These are phyloP conservation scores for Protea cynaroides DNA, from an alignment of 164 flowering plant genomes.

Conservation along the genomic window DNA sequence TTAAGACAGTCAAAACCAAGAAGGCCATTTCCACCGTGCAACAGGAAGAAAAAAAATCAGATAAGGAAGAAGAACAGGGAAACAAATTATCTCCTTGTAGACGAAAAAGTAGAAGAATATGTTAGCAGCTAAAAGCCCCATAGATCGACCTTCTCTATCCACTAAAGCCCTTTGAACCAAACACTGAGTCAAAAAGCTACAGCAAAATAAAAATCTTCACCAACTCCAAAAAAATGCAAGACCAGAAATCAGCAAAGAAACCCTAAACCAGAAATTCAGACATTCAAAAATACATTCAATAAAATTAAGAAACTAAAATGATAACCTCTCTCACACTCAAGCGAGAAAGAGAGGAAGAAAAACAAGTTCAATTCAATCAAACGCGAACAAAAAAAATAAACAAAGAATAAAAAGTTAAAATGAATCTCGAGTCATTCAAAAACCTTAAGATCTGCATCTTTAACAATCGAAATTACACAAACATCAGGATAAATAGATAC, in stretches of 20 bases:
- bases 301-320: not conserved
- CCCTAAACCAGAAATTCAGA: not conserved
- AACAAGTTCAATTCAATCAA: not conserved
- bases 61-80: not conserved
- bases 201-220: too few relatives aligned
- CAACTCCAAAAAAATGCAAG: too few relatives aligned
- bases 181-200: not conserved
- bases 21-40: too few relatives aligned
- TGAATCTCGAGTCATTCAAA: not conserved
- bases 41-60: too few relatives aligned
- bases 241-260: not conserved
- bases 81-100: not conserved
- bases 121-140: not conserved
- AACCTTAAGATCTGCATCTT: not conserved
- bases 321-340: too few relatives aligned
- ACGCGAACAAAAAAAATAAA: not conserved
- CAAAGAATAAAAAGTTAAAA: not conserved
- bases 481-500: not conserved
- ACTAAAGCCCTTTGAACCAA: not conserved
- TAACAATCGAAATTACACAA: not conserved
- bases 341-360: too few relatives aligned
- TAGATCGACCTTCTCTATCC: not conserved
- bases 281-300: not conserved
- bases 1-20: too few relatives aligned
- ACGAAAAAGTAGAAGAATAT: not conserved